Conservation (phyloP, 1,284 basidiomycete species). For the Ganoderma sinense region DNA sequence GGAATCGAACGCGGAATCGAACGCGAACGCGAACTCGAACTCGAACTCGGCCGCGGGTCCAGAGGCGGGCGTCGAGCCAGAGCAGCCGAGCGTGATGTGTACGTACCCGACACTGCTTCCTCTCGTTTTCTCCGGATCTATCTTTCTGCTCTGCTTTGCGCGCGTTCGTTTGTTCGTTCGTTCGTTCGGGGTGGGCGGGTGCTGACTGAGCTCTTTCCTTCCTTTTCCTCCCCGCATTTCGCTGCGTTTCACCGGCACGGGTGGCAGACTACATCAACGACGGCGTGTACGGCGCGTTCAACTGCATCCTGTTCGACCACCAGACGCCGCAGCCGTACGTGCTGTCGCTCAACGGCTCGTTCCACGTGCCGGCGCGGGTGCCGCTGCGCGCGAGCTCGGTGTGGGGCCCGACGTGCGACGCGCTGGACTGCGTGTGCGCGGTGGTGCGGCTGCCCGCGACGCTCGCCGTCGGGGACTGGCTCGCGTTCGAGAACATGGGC, state of each 20-base stretch:
- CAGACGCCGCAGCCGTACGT: conserved; percentile 79
- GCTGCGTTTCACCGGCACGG: conserved; percentile 20
- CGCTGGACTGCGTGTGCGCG: conserved; percentile 73
- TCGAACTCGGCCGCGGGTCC: background rate
- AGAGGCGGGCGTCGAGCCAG: conserved; percentile 42
- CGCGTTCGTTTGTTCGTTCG: too few species aligned
- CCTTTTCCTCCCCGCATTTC: background rate
- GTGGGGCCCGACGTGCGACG: conserved; percentile 81
- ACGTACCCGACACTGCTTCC: conserved; percentile 52
- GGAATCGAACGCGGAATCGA: too few species aligned
- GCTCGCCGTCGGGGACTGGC: conserved; percentile 79
- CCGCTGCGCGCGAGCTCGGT: conserved; percentile 60
- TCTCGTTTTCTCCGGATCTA: conserved; percentile 10
- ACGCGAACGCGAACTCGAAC: background rate
- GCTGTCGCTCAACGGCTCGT: conserved; percentile 51
- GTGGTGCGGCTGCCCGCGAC: conserved; percentile 56
- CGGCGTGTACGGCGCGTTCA: conserved; percentile 98
- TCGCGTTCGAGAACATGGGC: conserved; percentile 82
- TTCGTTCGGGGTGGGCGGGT: background rate
- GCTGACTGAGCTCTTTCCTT: background rate
- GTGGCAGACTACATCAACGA: conserved; percentile 94
- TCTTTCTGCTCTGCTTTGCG: too few species aligned
- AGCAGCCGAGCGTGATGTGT: conserved; percentile 84
- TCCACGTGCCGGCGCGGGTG: conserved; percentile 56
- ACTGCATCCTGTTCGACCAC: conserved; percentile 87